These are phyloP conservation scores for Neopestalotiopsis rosae DNA, from an alignment of 2,329 filamentous ascomycete genomes.

Conservation along the genomic window DNA sequence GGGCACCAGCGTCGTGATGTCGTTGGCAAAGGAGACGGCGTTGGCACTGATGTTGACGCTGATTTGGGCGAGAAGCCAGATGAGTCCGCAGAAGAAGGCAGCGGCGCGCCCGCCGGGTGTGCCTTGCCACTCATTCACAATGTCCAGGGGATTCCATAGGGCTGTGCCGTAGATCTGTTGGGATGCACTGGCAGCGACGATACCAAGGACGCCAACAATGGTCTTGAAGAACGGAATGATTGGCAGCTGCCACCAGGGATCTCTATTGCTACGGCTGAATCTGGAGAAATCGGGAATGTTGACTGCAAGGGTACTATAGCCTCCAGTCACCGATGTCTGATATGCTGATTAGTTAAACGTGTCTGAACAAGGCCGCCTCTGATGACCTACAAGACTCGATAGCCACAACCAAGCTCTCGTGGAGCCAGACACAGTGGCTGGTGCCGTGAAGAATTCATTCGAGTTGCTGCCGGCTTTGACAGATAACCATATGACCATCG, in stretches of 20 bases:
- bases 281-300: conserved; percentile 51
- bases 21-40: conserved; percentile 36
- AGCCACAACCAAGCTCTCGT: conserved; percentile 36
- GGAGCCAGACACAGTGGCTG: conserved; percentile 44
- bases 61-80: conserved; percentile 46
- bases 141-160: conserved; percentile 54
- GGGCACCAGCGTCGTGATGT: conserved; percentile 36
- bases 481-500: conserved; percentile 62
- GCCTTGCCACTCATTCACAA: conserved; percentile 46
- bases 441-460: conserved; percentile 50
- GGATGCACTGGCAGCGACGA: conserved; percentile 52
- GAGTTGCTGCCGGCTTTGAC: conserved; percentile 47
- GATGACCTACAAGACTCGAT: conserved; percentile 28
- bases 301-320: conserved; percentile 53
- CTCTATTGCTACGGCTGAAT: conserved; percentile 44
- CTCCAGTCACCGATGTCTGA: conserved; percentile 47
- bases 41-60: conserved; percentile 37
- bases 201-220: conserved; percentile 50
- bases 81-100: conserved; percentile 35
- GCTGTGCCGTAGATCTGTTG: conserved; percentile 49
- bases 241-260: conserved; percentile 52
- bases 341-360: neutral
- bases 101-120: conserved; percentile 35
- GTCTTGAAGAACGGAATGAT: conserved; percentile 54
- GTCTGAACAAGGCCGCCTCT: neutral